phyloP scores from a whole-genome alignment of 1,284 basidiomycete species.

The Moesziomyces parantarcticus region DNA sequence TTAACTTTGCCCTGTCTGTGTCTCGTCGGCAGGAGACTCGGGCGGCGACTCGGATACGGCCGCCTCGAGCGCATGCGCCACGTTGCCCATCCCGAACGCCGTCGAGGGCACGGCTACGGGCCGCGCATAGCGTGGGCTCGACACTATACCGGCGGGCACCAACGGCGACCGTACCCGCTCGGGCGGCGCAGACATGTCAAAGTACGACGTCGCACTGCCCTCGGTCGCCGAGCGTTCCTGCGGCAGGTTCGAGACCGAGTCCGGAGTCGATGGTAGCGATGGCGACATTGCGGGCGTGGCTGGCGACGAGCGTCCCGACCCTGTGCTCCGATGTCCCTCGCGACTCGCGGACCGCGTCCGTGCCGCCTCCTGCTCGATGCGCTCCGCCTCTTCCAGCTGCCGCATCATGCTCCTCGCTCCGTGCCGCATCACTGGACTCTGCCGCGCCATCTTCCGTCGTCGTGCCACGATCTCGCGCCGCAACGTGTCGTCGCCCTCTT shows the following conservation, averaged over 20 bases:
- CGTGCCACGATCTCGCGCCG: conserved; percentile 30
- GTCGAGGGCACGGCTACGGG: conserved; percentile 3
- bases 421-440: conserved; percentile 28
- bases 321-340: conserved; percentile 2
- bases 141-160: conserved; percentile 19
- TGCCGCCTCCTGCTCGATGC: conserved; percentile 28
- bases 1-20: no score
- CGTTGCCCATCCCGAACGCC: conserved; percentile 11
- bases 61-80: conserved; percentile 20
- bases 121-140: conserved; percentile 7
- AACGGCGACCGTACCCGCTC: conserved; percentile 36
- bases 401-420: conserved; percentile 49
- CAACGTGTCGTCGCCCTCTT: conserved; percentile 34
- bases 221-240: conserved; percentile 10
- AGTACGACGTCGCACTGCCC: conserved; percentile 16
- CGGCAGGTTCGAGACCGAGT: conserved; percentile 20
- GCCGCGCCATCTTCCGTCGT: conserved; percentile 23
- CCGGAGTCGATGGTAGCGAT: conserved; percentile 19
- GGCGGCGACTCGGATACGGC: conserved; percentile 12
- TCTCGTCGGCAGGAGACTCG: not conserved
- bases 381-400: conserved; percentile 45
- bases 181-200: conserved; percentile 17
- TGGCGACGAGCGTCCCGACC: conserved; percentile 28
- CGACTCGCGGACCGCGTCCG: conserved; percentile 18
- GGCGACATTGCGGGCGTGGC: conserved; percentile 20